phyloP scores from a whole-genome alignment of 2,329 filamentous ascomycete genomes.

The Alternaria ventricosa region DNA sequence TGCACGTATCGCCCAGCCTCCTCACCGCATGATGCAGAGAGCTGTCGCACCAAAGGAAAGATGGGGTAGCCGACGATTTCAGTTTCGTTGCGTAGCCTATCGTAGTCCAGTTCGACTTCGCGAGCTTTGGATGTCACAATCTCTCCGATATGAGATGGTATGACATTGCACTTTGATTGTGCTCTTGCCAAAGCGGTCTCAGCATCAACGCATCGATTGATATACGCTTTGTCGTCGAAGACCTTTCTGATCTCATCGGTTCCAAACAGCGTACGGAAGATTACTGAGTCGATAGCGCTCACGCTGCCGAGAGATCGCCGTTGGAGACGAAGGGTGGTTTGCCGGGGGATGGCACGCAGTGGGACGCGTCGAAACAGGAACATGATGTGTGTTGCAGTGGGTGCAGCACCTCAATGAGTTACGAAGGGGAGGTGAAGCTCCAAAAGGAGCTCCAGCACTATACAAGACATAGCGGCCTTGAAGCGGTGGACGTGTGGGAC shows the following conservation, averaged over 20 bases:
- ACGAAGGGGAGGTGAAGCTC: slow-evolving; percentile 7
- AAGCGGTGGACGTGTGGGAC: slow-evolving; percentile 26
- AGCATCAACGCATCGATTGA: slow-evolving; percentile 57
- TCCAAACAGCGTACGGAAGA: slow-evolving; percentile 61
- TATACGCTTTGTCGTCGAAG: slow-evolving; percentile 60
- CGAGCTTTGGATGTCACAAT: slow-evolving; percentile 39
- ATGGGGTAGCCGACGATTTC: slow-evolving; percentile 64
- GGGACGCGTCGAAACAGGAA: slow-evolving; percentile 36
- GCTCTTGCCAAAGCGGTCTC: slow-evolving; percentile 61
- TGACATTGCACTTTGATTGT: slow-evolving; percentile 57
- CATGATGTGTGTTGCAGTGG: slow-evolving; percentile 29
- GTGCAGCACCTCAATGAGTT: slow-evolving; percentile 4
- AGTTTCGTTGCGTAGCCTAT: slow-evolving; percentile 53
- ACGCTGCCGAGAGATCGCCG: slow-evolving; percentile 40
- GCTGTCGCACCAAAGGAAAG: slow-evolving; percentile 58
- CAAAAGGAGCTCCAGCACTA: slow-evolving; percentile 11
- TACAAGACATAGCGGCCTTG: slow-evolving; percentile 14
- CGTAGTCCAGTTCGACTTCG: slow-evolving; percentile 51
- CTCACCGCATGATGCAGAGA: slow-evolving; percentile 49
- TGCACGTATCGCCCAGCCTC: slow-evolving; percentile 58
- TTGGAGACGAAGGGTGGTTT: slow-evolving; percentile 21
- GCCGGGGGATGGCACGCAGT: slow-evolving; percentile 25
- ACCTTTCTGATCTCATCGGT: slow-evolving; percentile 59
- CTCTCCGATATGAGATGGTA: slow-evolving; percentile 51
- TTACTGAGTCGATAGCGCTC: slow-evolving; percentile 56